Evolutionary conservation across 1,284 basidiomycete genomes (phyloP), one percentile per base, ranked within the genome.

Genomic region (Fomitopsis schrenkii): DNA sequence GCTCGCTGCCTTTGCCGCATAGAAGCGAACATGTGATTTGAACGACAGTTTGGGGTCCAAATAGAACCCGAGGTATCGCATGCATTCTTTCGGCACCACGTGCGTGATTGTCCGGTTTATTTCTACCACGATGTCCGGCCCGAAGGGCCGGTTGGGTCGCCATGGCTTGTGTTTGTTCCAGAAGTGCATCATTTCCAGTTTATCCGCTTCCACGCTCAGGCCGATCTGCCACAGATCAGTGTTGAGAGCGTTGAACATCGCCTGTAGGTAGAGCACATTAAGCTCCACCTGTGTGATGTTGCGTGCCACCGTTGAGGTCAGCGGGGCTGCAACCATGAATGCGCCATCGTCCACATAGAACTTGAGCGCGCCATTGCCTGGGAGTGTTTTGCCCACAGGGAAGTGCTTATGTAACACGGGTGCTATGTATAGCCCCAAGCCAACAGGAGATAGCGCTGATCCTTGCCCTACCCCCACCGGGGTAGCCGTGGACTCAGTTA

Each of bases 41-140:
- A 75, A 76, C 0, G 15, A 26, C 2, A 77, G 72, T 17, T 65
- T 59, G 0, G 61, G 58, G 48, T 74, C 70, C 2, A 75, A 65
- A 36, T 61, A 70, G 44, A 71, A 68, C 6, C 76, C 74, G 0
- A 79, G 72, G 70, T 75, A 77, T 4, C 65, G 50, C 14, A 62
- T 59, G 1, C n/a, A 19, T 0, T 1, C 1, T 1, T 9, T 26
- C 22, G 46, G 22, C 1, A 30, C 9, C 6, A 48, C 10, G 1
- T 4, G 7, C 1, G 15, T 9, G 5, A 5, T 1, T 2, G 2
- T 1, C 5, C 15, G 12, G 1, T 17, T 17, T 1, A 41, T 1
- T 28, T 55, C 22, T 14, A 66, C 7, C 7, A n/a, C 14, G n/a
- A 22, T 2, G 22, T 22, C 22, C 22, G 22, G 22, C 22, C 22